Evolutionary conservation across 805 yeast genomes (phyloP).

Genomic region (Myxozyma sirexii): DNA sequence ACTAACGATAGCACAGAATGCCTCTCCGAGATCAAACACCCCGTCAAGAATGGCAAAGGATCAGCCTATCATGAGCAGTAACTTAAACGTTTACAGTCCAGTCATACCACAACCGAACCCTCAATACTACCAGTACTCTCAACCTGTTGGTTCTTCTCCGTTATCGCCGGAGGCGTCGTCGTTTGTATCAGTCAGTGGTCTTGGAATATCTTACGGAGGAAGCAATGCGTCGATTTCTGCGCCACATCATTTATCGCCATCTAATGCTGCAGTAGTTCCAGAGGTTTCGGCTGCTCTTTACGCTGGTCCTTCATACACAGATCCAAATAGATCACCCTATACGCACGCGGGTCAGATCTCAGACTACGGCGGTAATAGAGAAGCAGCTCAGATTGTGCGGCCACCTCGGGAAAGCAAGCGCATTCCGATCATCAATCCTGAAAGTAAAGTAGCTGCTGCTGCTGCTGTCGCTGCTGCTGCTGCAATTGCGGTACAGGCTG

Average conservation of each 20-base stretch:
- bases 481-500: background rate
- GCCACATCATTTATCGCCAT: background rate
- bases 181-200: constrained; percentile 8
- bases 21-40: background rate
- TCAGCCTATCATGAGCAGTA: background rate
- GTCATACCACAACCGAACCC: background rate
- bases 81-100: background rate
- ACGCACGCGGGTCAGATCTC: background rate
- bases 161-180: constrained; percentile 20
- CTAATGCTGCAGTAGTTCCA: background rate
- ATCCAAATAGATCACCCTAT: background rate
- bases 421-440: constrained; percentile 29
- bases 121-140: constrained; percentile 4
- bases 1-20: background rate
- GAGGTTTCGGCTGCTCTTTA: background rate
- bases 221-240: background rate
- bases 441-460: constrained; percentile 1
- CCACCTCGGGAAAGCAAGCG: constrained; percentile 29
- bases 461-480: background rate
- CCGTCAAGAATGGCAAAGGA: background rate
- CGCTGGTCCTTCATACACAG: background rate
- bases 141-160: constrained; percentile 11
- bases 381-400: constrained; percentile 7
- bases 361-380: background rate
- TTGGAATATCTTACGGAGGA: constrained; percentile 5